Percentiles rank a stretch among this genome's conserved stretches.
These are phyloP conservation scores for Angomonas deanei DNA, from an alignment of 208 protist species.

Conservation along the genomic window DNA sequence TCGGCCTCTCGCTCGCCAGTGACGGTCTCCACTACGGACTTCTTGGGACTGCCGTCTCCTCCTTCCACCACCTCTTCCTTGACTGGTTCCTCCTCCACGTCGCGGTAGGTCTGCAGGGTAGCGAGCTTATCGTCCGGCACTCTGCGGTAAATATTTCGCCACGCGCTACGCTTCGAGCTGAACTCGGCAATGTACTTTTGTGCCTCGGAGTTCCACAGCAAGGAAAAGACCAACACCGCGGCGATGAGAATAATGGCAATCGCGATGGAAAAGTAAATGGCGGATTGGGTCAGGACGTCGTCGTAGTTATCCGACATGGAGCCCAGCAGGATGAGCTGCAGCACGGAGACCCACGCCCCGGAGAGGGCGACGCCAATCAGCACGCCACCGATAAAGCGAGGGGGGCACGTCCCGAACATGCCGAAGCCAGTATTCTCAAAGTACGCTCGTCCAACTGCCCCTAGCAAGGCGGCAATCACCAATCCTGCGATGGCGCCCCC, in stretches of 20 bases:
- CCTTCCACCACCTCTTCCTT: neutral
- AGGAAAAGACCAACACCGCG: constrained; percentile 29
- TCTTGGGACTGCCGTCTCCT: constrained; percentile 25
- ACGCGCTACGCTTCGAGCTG: constrained; percentile 34
- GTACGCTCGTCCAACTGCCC: constrained; percentile 59
- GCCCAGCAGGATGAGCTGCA: constrained; percentile 73
- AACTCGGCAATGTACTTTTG: constrained; percentile 70
- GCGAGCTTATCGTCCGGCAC: neutral
- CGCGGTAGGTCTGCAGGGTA: neutral
- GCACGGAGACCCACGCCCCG: constrained; percentile 46
- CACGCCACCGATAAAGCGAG: constrained; percentile 53
- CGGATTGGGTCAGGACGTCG: constrained; percentile 39
- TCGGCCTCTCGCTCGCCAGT: neutral
- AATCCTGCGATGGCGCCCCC: constrained; percentile 49
- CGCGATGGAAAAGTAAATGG: constrained; percentile 73
- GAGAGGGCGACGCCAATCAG: constrained; percentile 62
- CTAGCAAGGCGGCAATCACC: constrained; percentile 60
- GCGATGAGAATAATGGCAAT: constrained; percentile 53
- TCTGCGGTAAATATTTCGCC: constrained; percentile 48
- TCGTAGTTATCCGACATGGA: constrained; percentile 50
- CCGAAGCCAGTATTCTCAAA: constrained; percentile 88
- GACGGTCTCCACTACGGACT: neutral
- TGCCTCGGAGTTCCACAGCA: constrained; percentile 62
- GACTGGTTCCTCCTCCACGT: neutral
- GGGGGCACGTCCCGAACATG: constrained; percentile 68